phyloP scores from a whole-genome alignment of 2,329 filamentous ascomycete genomes.

The Seiridium unicorne region DNA sequence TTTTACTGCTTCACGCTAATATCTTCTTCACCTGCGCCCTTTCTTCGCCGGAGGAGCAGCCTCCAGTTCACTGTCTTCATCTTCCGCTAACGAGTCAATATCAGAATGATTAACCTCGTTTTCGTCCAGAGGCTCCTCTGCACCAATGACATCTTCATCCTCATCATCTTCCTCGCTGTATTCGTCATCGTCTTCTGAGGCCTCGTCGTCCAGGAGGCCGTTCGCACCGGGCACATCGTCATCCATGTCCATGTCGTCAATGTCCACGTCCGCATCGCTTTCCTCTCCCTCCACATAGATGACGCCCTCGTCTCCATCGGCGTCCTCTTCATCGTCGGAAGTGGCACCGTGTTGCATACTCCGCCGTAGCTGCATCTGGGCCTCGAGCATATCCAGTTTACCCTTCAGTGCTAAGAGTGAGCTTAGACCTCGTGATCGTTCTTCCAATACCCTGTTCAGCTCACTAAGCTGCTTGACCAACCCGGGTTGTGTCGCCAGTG shows the following conservation, averaged over 20 bases:
- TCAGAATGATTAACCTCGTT: conserved; percentile 62
- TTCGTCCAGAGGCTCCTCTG: conserved; percentile 43
- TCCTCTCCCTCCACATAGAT: conserved; percentile 87
- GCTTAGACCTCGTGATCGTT: conserved; percentile 78
- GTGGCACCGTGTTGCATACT: conserved; percentile 59
- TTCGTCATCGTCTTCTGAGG: conserved; percentile 58
- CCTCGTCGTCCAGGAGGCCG: conserved; percentile 50
- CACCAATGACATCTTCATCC: conserved; percentile 37
- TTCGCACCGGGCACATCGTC: conserved; percentile 57
- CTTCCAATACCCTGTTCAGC: conserved; percentile 82
- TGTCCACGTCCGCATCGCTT: conserved; percentile 45
- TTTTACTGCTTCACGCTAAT: neutral
- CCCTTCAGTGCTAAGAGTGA: conserved; percentile 87
- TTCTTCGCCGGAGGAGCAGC: conserved; percentile 44
- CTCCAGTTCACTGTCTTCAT: conserved; percentile 51
- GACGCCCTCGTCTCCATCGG: conserved; percentile 69
- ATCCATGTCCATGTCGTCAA: conserved; percentile 49
- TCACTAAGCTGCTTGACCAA: conserved; percentile 74
- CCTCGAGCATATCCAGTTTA: conserved; percentile 90
- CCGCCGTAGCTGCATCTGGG: conserved; percentile 79
- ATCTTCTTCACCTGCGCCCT: conserved; percentile 7
- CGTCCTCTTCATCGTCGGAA: conserved; percentile 51
- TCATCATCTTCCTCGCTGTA: conserved; percentile 33
- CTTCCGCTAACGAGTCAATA: conserved; percentile 53
- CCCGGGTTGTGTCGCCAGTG: conserved; percentile 82